Conservation (phyloP, 208 protist genomes). For the Crithidia bombi region DNA sequence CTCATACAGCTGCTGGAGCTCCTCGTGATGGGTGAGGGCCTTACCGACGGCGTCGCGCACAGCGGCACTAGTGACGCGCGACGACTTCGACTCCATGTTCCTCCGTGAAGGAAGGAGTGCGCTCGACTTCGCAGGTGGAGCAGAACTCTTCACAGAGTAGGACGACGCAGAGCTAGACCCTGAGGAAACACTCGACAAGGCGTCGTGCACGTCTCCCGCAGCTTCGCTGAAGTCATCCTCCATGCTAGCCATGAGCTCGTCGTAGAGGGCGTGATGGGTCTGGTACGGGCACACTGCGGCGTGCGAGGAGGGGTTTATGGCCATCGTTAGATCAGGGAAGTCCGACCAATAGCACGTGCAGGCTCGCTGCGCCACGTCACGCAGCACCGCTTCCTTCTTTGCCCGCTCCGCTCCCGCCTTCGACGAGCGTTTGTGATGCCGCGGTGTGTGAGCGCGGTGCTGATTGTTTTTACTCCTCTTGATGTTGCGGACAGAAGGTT, state of each 20-base stretch:
- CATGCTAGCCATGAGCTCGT: constrained; percentile 14
- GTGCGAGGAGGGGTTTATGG: constrained; percentile 75
- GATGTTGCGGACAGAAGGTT: neutral
- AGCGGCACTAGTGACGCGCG: neutral
- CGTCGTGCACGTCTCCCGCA: neutral
- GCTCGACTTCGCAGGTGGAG: neutral
- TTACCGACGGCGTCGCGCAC: neutral
- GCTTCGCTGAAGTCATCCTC: neutral
- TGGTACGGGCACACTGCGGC: constrained; percentile 63
- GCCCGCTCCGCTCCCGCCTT: neutral
- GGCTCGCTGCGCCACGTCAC: constrained; percentile 23
- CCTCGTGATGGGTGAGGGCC: neutral
- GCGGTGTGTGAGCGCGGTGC: neutral
- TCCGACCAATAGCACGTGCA: constrained; percentile 56
- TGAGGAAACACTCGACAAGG: neutral
- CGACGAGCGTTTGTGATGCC: neutral
- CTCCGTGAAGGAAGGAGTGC: neutral
- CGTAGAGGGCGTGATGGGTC: constrained; percentile 36
- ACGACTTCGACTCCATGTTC: neutral
- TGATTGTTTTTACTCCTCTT: neutral
- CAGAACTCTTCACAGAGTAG: neutral
- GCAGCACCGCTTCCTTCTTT: constrained; percentile 28
- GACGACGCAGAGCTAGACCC: neutral
- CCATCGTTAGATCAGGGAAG: constrained; percentile 56
- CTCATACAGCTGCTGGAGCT: neutral